phyloP scores from a whole-genome alignment of 1,284 basidiomycete genomes.

The Mycosarcoma mackinlayi region DNA sequence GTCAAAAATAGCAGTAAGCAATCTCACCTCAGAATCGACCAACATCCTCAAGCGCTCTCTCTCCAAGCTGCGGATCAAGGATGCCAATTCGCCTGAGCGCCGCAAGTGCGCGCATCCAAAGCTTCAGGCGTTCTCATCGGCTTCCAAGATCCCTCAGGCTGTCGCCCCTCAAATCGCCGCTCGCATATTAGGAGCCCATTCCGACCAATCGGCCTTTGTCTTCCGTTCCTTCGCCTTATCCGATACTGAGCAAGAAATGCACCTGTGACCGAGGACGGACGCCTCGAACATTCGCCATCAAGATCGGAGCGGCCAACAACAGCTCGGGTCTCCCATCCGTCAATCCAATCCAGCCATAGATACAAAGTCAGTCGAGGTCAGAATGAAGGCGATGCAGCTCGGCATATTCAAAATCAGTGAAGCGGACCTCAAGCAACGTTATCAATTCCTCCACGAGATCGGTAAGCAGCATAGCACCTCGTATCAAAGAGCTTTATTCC shows the following conservation, averaged over 20 bases:
- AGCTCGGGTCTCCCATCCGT: not conserved
- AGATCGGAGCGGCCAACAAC: not conserved
- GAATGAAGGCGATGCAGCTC: conserved; percentile 42
- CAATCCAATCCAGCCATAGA: conserved; percentile 1
- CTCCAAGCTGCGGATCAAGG: conserved; percentile 34
- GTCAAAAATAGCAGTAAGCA: conserved; percentile 1
- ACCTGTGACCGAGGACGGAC: too few species aligned
- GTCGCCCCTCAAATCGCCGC: conserved; percentile 10
- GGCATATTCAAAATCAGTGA: conserved; percentile 51
- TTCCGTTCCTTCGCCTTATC: not conserved
- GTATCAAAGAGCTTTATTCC: too few species aligned
- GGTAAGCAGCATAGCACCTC: conserved; percentile 23
- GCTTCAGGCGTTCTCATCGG: conserved; percentile 1
- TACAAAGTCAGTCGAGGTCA: conserved; percentile 13
- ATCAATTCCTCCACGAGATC: conserved; percentile 49
- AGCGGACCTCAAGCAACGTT: conserved; percentile 40
- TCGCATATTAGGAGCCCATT: conserved; percentile 7
- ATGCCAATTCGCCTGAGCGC: conserved; percentile 14
- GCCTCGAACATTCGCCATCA: too few species aligned
- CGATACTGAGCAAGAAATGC: too few species aligned
- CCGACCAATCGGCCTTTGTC: conserved; percentile 18
- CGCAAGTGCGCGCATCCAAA: conserved; percentile 3
- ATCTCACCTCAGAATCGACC: conserved; percentile 1
- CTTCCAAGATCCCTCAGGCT: conserved; percentile 33
- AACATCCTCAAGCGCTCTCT: conserved; percentile 32